Evolutionary conservation across 495 filamentous ascomycete species (phyloP), one percentile per base, ranked within the genome.

Genomic region (Hypoxylon fuscum): DNA sequence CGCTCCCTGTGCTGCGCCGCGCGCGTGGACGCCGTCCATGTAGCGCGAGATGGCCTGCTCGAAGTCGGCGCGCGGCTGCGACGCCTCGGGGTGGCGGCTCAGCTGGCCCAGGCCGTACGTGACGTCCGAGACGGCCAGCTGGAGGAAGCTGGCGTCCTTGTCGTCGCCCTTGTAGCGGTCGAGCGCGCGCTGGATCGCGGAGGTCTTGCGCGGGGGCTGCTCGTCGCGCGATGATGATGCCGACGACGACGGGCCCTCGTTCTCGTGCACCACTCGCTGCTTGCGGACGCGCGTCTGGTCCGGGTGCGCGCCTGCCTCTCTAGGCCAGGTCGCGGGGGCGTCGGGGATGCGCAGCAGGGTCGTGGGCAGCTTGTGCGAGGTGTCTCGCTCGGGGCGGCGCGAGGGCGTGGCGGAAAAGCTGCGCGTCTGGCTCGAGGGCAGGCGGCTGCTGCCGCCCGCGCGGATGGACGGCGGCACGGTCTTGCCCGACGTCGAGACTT

Each of bases 301-400:
- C 0, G 40, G 55, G 10, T 38, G 1, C 0, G 15, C 9, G 10
- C 49, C 18, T 2, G n/a, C 1, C 15, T 61, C 32, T 23, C 10
- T 34, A 1, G 64, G 64, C 60, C 57, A 68, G 44, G 68, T 68
- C 1, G 64, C 17, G 9, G 60, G 20, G 1, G 52, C 32, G 12
- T 48, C 53, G n/a, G 47, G 56, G 17, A 68, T 47, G 46, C 68
- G 44, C 3, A 70, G 14, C 8, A 61, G 59, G 0, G 66, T 55
- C 3, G 56, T 59, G 4, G 59, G 66, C 25, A 62, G 51, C 15
- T 9, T 15, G 23, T 9, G 38, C 8, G 21, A 42, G n/a, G 48
- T 22, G 14, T 14, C n/a, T 35, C 5, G 12, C 32, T 10, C 40
- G 22, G 12, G 15, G 17, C 15, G 22, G 44, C 44, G 10, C 29